A percentile compares a stretch with the other conserved stretches of the same genome.
Conservation (phyloP, 73 alveolate genomes). For the Blepharisma japonicum region DNA sequence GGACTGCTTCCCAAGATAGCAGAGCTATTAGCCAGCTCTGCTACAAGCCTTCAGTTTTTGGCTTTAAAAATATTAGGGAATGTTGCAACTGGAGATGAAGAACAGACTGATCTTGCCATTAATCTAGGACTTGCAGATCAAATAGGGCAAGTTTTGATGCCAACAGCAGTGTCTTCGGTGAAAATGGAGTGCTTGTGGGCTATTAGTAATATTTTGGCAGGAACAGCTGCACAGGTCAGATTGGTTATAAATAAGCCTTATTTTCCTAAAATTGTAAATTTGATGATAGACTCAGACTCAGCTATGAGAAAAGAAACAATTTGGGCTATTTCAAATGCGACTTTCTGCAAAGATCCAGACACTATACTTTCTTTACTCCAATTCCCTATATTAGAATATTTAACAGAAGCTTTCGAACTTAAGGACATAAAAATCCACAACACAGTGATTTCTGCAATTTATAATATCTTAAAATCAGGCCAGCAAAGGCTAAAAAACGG, state of each 20-base stretch:
- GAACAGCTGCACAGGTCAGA: conserved; percentile 74
- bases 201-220: conserved; percentile 92
- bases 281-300: conserved; percentile 58
- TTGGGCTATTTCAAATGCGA: conserved; percentile 89
- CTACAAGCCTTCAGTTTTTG: conserved; percentile 63
- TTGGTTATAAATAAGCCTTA: conserved; percentile 56
- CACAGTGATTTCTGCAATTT: no score
- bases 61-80: conserved; percentile 91
- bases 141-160: conserved; percentile 60
- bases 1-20: conserved; percentile 69
- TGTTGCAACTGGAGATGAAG: conserved; percentile 86
- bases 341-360: conserved; percentile 34
- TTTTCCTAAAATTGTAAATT: conserved; percentile 55
- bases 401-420: no score
- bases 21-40: conserved; percentile 60
- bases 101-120: conserved; percentile 78
- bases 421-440: no score
- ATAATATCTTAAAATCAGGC: no score
- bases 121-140: conserved; percentile 72
- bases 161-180: conserved; percentile 60
- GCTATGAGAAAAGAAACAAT: conserved; percentile 88
- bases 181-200: conserved; percentile 96
- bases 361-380: no score
- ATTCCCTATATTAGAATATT: no score
- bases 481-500: no score